phyloP scores from a whole-genome alignment of 1,284 basidiomycete genomes.

The Cutaneotrichosporon cyanovorans region DNA sequence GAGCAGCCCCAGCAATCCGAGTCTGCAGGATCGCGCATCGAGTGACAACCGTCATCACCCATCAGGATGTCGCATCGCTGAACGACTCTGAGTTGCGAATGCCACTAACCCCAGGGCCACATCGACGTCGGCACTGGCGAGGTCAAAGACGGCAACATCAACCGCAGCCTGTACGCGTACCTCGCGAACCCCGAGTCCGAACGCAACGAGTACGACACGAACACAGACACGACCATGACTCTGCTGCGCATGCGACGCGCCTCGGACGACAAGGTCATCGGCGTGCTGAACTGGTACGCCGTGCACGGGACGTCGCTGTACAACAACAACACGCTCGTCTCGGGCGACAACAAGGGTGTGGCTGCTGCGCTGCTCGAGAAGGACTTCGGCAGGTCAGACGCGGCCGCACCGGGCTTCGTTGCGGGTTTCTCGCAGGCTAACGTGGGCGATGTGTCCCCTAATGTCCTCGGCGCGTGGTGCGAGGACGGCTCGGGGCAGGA shows the following conservation, averaged over 20 bases:
- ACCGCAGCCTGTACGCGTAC: constrained; percentile 12
- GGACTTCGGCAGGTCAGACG: background rate
- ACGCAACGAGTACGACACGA: constrained; percentile 3
- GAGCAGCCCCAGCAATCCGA: too few relatives aligned
- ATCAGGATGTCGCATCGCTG: too few relatives aligned
- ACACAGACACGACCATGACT: constrained; percentile 13
- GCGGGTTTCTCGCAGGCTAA: constrained; percentile 16
- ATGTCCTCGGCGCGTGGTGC: constrained; percentile 15
- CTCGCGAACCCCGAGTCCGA: constrained; percentile 12
- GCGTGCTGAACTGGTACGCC: constrained; percentile 12
- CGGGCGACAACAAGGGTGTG: constrained; percentile 17
- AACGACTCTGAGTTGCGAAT: too few relatives aligned
- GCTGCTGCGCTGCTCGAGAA: constrained; percentile 8
- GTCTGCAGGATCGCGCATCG: too few relatives aligned
- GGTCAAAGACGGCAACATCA: constrained; percentile 14
- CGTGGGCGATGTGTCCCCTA: constrained; percentile 12
- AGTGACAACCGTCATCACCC: too few relatives aligned
- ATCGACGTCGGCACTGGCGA: constrained; percentile 7
- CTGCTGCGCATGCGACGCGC: constrained; percentile 7
- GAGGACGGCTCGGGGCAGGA: constrained; percentile 9
- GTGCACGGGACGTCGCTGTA: constrained; percentile 10
- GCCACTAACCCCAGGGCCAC: constrained; percentile 1
- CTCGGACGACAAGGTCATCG: constrained; percentile 4
- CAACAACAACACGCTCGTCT: constrained; percentile 13
- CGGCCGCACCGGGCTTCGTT: constrained; percentile 7